These are phyloP conservation scores for Alternaria ethzedia DNA, from an alignment of 2,329 filamentous ascomycete species.

Conservation along the genomic window DNA sequence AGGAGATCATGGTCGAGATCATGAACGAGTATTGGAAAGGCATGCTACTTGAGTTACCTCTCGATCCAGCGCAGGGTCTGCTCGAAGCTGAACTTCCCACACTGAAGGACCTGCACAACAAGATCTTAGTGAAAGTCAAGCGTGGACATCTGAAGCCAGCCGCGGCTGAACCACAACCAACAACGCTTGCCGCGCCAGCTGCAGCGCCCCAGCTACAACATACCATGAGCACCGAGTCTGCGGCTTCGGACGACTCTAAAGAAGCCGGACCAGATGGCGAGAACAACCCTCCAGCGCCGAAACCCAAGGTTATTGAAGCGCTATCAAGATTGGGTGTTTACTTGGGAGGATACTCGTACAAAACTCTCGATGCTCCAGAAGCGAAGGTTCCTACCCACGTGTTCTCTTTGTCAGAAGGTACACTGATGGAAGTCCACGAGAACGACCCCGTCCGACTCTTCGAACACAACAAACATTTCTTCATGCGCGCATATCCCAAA, in stretches of 20 bases:
- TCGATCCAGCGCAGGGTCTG: conserved; percentile 40
- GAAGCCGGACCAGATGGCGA: conserved; percentile 50
- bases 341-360: conserved; percentile 84
- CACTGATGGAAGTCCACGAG: conserved; percentile 70
- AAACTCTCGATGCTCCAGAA: conserved; percentile 68
- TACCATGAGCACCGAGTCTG: conserved; percentile 29
- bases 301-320: conserved; percentile 68
- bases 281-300: conserved; percentile 59
- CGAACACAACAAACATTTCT: conserved; percentile 77
- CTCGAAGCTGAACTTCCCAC: conserved; percentile 69
- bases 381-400: conserved; percentile 65
- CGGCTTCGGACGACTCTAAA: conserved; percentile 24
- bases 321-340: conserved; percentile 82
- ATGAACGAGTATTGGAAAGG: conserved; percentile 88
- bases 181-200: conserved; percentile 37
- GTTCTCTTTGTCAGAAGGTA: conserved; percentile 68
- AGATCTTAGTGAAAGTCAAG: conserved; percentile 70
- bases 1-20: conserved; percentile 90
- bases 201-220: conserved; percentile 32
- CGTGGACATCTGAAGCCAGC: conserved; percentile 48
- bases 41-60: conserved; percentile 70
- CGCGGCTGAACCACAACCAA: conserved; percentile 32
- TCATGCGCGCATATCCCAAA: conserved; percentile 90
- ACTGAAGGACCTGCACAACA: conserved; percentile 71
- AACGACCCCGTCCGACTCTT: conserved; percentile 67